phyloP scores from a whole-genome alignment of 257 asterid species.

The Solanum clarkiae region DNA sequence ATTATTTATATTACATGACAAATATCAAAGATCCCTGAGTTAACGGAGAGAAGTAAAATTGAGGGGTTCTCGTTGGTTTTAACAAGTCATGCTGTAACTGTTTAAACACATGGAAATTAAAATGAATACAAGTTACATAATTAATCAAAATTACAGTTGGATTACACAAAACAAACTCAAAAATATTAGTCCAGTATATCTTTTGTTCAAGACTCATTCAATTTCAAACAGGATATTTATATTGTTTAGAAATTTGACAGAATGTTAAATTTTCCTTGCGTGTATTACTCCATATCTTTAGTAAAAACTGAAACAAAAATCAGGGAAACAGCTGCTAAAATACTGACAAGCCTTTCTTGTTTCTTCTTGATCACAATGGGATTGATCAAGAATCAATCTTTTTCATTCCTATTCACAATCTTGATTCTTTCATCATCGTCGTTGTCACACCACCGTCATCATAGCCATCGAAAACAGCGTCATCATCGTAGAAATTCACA shows the following conservation, averaged over 20 bases:
- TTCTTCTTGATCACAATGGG: background rate
- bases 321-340: background rate
- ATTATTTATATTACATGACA: background rate
- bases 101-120: background rate
- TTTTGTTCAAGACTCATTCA: background rate
- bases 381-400: background rate
- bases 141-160: no score
- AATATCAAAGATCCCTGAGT: background rate
- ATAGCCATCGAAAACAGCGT: background rate
- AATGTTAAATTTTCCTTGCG: background rate
- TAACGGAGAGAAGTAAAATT: background rate
- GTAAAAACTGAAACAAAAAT: background rate
- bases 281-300: background rate
- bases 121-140: no score
- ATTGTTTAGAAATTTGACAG: background rate
- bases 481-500: background rate
- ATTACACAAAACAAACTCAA: no score
- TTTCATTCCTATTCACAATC: background rate
- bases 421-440: background rate
- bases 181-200: no score
- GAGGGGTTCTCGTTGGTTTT: background rate
- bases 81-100: background rate
- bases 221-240: background rate
- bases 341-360: background rate
- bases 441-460: background rate